Base-by-base conservation (phyloP, 495 filamentous ascomycete genomes). In the Trichocladium uniseriatum region DNA sequence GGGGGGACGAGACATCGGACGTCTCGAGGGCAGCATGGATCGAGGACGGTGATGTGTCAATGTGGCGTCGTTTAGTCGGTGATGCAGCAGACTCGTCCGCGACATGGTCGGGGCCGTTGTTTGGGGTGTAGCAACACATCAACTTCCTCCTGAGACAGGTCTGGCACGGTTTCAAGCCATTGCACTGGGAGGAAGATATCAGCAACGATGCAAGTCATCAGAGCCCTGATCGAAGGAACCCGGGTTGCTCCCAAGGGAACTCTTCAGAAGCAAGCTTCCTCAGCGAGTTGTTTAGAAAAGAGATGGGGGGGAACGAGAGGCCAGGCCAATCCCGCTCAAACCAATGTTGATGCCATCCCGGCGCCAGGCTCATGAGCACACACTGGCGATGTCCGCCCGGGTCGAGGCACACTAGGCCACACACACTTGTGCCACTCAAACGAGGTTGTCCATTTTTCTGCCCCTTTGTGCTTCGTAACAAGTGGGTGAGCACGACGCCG, bases 131-230 rank as follows among this genome's bases (percentile, higher is more conserved):
- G 29, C 65, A 51, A 50, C 74, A 79, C 9, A 69, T 70, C 53
- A 83, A 69, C 52, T 67, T 70, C 51, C 80, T 71, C 59, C 78
- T 78, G 19, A 71, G 54, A 69, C 81, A 87, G 21, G 81, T 85
- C 42, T 78, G 79, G 58, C 84, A 88, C 21, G 81, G 83, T 46
- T 77, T 77, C 48, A 79, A 63, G 43, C 83, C 83, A 65, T 88
- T 84, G 66, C 84, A 87, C 76, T 81, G 24, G 45, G 52, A 19
- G 43, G 45, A 38, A 48, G 52, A 48, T 37, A 56, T 57, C 51
- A 57, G 54, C 36, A 32, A 43, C 15, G 34, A 41, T 32, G 38
- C 46, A 29, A 29, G 31, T 21, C 43, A 54, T 50, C 31, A 21
- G 19, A 27, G 27, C 35, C 35, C 10, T 36, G 28, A 20, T 16